Conservation (phyloP, 148 eudicot genomes). For the Cornus kousa region DNA sequence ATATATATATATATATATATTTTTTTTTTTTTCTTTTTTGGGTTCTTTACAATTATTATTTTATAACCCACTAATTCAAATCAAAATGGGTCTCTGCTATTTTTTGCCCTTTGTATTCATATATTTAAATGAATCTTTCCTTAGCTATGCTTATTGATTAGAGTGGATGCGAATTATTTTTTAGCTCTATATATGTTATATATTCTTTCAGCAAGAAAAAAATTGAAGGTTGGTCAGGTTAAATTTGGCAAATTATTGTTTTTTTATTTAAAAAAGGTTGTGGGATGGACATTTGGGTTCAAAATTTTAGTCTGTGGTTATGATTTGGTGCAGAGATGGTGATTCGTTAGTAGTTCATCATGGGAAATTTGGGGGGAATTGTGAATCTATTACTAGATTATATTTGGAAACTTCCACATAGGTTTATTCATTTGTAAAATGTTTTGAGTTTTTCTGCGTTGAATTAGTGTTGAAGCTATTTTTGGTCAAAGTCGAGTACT, state of each 20-base stretch:
- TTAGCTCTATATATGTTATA: too few relatives aligned
- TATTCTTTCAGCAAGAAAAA: too few relatives aligned
- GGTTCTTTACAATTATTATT: background rate
- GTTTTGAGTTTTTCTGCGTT: background rate
- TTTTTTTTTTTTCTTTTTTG: background rate
- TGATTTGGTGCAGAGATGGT: background rate
- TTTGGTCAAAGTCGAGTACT: background rate
- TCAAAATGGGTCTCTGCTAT: background rate
- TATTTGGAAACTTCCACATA: background rate
- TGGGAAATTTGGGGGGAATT: background rate
- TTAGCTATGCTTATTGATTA: background rate
- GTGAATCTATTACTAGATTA: background rate
- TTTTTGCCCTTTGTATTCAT: background rate
- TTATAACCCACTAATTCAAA: background rate
- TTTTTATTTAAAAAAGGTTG: background rate
- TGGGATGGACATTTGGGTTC: background rate
- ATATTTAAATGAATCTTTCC: background rate
- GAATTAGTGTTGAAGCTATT: background rate
- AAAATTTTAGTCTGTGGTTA: background rate
- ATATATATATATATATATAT: too few relatives aligned
- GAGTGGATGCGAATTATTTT: background rate
- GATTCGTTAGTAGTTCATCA: background rate
- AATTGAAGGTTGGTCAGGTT: background rate
- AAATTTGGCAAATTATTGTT: background rate
- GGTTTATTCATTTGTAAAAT: too few relatives aligned